phyloP scores from a whole-genome alignment of 148 eudicot species.

The Vaccinium macrocarpon region DNA sequence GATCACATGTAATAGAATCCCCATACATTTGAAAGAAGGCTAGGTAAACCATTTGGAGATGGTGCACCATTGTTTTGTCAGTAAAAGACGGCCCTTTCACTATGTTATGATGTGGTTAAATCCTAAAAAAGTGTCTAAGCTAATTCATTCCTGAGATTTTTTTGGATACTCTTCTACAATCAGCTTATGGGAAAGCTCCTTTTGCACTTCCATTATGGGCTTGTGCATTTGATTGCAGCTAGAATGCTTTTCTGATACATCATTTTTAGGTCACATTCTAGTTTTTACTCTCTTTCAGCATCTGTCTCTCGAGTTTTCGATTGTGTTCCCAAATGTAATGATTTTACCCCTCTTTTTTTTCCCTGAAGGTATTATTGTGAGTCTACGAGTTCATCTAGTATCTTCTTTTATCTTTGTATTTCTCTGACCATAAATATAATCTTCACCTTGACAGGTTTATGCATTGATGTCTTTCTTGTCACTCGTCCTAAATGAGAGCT shows the following conservation, averaged over 20 bases:
- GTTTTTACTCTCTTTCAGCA: neutral
- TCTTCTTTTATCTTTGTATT: slow-evolving; percentile 4
- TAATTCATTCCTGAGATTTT: neutral
- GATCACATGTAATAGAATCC: neutral
- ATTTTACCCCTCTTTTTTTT: neutral
- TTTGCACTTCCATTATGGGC: neutral
- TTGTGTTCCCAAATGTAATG: neutral
- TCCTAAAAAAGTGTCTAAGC: neutral
- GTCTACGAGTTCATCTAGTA: neutral
- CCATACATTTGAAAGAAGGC: neutral
- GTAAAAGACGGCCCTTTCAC: neutral
- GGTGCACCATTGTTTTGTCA: neutral
- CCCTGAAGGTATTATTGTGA: neutral
- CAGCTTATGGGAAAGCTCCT: neutral
- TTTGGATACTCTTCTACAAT: neutral
- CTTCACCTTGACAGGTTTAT: slow-evolving; percentile 63
- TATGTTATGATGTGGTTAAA: neutral
- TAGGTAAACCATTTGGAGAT: neutral
- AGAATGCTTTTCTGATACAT: neutral
- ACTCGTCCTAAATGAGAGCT: slow-evolving; percentile 58
- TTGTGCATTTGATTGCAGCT: neutral
- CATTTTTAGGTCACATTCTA: neutral
- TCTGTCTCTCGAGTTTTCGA: neutral
- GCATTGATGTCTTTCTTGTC: slow-evolving; percentile 91
- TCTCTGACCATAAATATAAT: neutral